Conservation (phyloP, 148 eudicot species). For the Vaccinium macrocarpon region DNA sequence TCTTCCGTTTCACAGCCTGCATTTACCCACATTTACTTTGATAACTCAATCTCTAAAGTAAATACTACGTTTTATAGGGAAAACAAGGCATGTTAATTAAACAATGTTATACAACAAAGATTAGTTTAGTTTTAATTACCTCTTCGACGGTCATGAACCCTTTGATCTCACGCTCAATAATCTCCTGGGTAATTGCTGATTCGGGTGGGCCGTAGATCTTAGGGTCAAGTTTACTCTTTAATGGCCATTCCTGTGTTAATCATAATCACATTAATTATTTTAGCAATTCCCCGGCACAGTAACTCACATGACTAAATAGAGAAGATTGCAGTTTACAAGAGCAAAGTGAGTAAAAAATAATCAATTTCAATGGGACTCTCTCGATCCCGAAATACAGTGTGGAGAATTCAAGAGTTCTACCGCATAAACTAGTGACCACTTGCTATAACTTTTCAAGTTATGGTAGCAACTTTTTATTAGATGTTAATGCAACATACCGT, state of each 20-base stretch:
- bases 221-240: conserved; percentile 70
- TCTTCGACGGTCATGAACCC: conserved; percentile 48
- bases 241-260: conserved; percentile 66
- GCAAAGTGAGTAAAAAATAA: too few relatives aligned
- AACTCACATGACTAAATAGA: neutral
- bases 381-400: too few relatives aligned
- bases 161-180: conserved; percentile 47
- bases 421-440: too few relatives aligned
- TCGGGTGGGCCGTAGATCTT: conserved; percentile 61
- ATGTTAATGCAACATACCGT: conserved; percentile 38
- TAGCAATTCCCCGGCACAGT: neutral
- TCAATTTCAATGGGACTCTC: neutral
- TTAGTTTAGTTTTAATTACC: conserved; percentile 29
- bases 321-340: neutral
- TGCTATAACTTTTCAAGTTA: too few relatives aligned
- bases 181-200: conserved; percentile 55
- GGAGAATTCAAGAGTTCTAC: too few relatives aligned
- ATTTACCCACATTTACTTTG: neutral
- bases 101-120: neutral
- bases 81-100: neutral
- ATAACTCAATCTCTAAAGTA: too few relatives aligned
- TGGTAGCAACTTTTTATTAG: too few relatives aligned
- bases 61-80: neutral
- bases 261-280: neutral
- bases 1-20: conserved; percentile 66